These are phyloP conservation scores for Metschnikowia peoriensis DNA, from an alignment of 805 yeast species.

Conservation along the genomic window DNA sequence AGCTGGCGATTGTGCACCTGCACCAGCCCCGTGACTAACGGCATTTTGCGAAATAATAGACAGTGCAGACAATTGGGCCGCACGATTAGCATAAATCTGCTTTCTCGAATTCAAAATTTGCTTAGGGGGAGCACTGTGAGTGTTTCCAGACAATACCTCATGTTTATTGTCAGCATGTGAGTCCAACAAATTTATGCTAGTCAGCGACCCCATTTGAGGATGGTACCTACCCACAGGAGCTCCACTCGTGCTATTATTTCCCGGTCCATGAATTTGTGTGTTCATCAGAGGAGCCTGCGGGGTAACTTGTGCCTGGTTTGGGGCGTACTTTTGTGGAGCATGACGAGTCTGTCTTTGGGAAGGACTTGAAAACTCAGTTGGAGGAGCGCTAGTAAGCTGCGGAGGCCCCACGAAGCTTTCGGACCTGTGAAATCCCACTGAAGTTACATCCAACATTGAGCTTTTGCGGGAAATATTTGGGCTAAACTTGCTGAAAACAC, in stretches of 20 bases:
- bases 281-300: conserved; percentile 5
- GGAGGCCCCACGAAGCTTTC: conserved; percentile 6
- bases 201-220: conserved; percentile 10
- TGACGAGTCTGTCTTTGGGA: conserved; percentile 8
- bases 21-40: neutral
- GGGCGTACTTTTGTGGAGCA: conserved; percentile 2
- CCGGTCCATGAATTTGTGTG: neutral
- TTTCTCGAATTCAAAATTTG: conserved; percentile 2
- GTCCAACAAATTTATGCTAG: conserved; percentile 11
- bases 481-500: conserved; percentile 68
- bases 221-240: conserved; percentile 7
- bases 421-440: neutral
- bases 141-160: neutral
- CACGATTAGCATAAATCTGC: conserved; percentile 9
- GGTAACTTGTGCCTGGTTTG: neutral
- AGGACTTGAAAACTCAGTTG: conserved; percentile 14
- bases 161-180: conserved; percentile 1
- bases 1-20: neutral
- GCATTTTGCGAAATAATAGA: conserved; percentile 20
- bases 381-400: conserved; percentile 7
- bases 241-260: neutral
- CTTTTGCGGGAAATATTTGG: conserved; percentile 63
- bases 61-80: conserved; percentile 20
- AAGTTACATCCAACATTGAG: conserved; percentile 35
- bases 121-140: neutral